These are phyloP conservation scores for Lactarius trivialis DNA, from an alignment of 768 basidiomycete genomes.

Conservation along the genomic window DNA sequence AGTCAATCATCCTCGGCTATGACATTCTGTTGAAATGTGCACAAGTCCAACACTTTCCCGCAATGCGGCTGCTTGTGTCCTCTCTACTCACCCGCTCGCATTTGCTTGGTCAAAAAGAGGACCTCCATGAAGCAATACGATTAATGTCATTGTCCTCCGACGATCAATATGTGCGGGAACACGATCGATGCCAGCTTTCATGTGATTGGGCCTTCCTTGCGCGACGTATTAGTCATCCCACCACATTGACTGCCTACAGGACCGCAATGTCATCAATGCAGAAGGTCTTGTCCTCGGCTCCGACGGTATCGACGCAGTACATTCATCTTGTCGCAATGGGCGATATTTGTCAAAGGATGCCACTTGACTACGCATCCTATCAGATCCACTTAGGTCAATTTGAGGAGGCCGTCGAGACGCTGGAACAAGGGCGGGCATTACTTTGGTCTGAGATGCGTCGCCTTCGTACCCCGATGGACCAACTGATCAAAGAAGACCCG, in stretches of 20 bases:
- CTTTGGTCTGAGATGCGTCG: too few relatives aligned
- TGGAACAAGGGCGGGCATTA: too few relatives aligned
- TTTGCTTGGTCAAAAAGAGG: background rate
- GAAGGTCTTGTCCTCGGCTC: too few relatives aligned
- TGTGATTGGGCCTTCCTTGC: background rate
- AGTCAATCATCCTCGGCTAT: background rate
- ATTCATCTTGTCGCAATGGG: too few relatives aligned
- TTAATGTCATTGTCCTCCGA: background rate
- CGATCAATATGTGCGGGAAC: background rate
- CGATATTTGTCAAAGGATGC: too few relatives aligned
- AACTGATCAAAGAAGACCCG: too few relatives aligned
- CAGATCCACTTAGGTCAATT: too few relatives aligned
- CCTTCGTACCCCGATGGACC: too few relatives aligned
- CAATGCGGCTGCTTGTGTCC: fast-evolving
- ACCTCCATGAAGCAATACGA: background rate
- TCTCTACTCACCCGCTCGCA: background rate
- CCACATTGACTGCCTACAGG: background rate
- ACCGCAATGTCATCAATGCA: too few relatives aligned
- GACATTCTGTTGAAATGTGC: background rate
- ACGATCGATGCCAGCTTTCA: background rate
- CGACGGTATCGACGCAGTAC: too few relatives aligned
- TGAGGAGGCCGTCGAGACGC: too few relatives aligned
- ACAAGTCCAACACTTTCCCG: fast-evolving
- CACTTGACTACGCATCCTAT: too few relatives aligned
- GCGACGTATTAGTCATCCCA: background rate